Evolutionary conservation across 192 early-diverging fungal species (phyloP), one percentile per base, ranked within the genome.

Genomic region (Globomyces pollinis-pini): DNA sequence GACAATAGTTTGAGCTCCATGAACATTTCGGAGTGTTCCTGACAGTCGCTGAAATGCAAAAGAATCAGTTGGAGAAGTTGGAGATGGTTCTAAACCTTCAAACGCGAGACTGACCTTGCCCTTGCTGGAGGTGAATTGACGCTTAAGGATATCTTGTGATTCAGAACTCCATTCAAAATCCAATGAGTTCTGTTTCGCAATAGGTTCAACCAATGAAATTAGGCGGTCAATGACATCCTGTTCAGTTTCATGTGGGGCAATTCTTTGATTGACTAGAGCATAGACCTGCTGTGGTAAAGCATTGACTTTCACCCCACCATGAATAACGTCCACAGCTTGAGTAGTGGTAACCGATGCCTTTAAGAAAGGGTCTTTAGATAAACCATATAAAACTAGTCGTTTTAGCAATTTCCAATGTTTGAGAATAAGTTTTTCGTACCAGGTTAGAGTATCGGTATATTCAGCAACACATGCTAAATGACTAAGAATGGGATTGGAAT

Each of bases 321-420:
- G 12, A 26, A 78, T 68, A 33, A 78, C 56, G 44, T 74, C 72
- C 2, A 69, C 64, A 2, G 76, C 76, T 54, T 74, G 71, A 16
- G 66, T 55, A 5, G 76, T 74, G 2, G 15, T 49, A 54, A 78
- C 69, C 6, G 38, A 16, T 29, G 36, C 57, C 11, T 34, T 18
- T 2, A 59, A 21, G 6, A 33, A 29, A 15, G 36, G 38, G 13
- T 13, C 34, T 26, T 35, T 43, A 12, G 23, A 39, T 28, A 47
- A 47, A 20, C 44, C 23, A 28, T 47, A 20, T 12, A 47, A 47
- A 9, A 39, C 20, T 26, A 30, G 16, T 18, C 20, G 28, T 15
- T 59, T 44, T 26, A 39, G 24, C 8, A 39, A 30, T 26, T 28
- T 34, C 32, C 33, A 39, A 20, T 59, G 28, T 13, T 23, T 41